Base-by-base conservation (phyloP, 352 stramenopile species). In the Phytophthora sp. region DNA sequence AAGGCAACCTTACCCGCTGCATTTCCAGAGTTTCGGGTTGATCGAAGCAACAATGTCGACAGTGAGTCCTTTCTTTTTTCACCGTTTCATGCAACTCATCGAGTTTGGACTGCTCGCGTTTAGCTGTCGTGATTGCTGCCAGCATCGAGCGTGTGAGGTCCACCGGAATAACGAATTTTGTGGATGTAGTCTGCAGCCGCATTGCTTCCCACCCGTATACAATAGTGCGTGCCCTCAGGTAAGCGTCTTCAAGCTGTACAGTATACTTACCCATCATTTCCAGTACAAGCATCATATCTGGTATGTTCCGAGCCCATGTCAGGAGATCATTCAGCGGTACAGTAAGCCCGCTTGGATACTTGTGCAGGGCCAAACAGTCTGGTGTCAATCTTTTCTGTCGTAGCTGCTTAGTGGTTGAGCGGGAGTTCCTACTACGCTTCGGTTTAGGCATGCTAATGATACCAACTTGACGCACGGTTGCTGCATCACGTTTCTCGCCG, bases 381-480 rank as follows among this genome's bases (percentile, higher is more conserved):
- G n/a, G n/a, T n/a, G n/a, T n/a, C 9, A 57, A 15, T 16, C 54
- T 64, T 3, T 23, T 49, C 27, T 63, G 52, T 9, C 52, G 20
- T 16, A 51, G n/a, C 42, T 66, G 59, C 5, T 52, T 67, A 23
- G 38, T 5, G 18, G 21, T 59, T 13, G 39, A 31, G 29, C 47
- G 16, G 16, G 42, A 7, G 15, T 31, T 61, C 3, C 21, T 23
- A 23, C 35, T 33, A 15, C 31, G 2, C 12, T 42, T 49, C 18
- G 50, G 59, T 38, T 55, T 56, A 9, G 50, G 50, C 1, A 61
- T 38, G 2, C 35, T 67, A 6, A 61, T 45, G 5, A 52, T 44
- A 13, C 57, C 59, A 5, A 60, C 59, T 42, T 66, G 57, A 12
- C 58, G 20, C n/a, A n/a, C n/a, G n/a, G n/a, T n/a, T n/a, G n/a